A percentile compares a stretch with the other conserved stretches of the same genome.
phyloP scores from a whole-genome alignment of 1,284 basidiomycete species.

The Megacollybia platyphylla region DNA sequence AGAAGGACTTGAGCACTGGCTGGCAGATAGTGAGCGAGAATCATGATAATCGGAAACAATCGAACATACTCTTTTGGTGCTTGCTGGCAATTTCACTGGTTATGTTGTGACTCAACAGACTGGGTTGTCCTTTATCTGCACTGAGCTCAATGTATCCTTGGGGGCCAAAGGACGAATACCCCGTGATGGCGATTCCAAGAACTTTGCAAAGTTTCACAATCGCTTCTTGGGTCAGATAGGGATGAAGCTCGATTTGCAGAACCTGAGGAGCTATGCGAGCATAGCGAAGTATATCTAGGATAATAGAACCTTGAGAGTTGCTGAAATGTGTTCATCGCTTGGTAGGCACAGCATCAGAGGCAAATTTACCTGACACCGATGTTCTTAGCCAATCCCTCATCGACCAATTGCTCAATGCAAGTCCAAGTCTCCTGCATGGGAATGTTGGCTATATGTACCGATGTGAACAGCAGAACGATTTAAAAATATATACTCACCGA shows the following conservation, averaged over 20 bases:
- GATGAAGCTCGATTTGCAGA: conserved; percentile 70
- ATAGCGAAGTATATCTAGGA: conserved; percentile 58
- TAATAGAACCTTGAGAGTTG: conserved; percentile 51
- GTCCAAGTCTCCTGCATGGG: conserved; percentile 68
- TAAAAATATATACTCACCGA: conserved; percentile 25
- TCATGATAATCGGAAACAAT: not conserved
- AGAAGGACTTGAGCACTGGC: conserved; percentile 55
- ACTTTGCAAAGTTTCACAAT: conserved; percentile 47
- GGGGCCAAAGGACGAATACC: conserved; percentile 70
- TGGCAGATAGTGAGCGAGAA: conserved; percentile 10
- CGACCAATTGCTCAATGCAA: conserved; percentile 65
- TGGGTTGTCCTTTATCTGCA: conserved; percentile 31
- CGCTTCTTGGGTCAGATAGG: conserved; percentile 59
- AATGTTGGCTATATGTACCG: conserved; percentile 35
- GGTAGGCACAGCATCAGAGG: not conserved
- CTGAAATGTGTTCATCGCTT: conserved; percentile 19
- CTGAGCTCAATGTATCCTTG: conserved; percentile 59
- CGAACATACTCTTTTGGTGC: conserved; percentile 39
- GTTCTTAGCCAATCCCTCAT: conserved; percentile 56
- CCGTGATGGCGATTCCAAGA: conserved; percentile 59
- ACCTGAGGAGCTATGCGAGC: conserved; percentile 61
- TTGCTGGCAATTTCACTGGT: conserved; percentile 35
- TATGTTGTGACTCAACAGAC: conserved; percentile 39
- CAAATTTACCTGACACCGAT: conserved; percentile 51
- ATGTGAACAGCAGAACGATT: conserved; percentile 2